Evolutionary conservation across 2,329 filamentous ascomycete genomes (phyloP), one percentile per base, ranked within the genome.

Genomic region (Xylariaceae sp.): DNA sequence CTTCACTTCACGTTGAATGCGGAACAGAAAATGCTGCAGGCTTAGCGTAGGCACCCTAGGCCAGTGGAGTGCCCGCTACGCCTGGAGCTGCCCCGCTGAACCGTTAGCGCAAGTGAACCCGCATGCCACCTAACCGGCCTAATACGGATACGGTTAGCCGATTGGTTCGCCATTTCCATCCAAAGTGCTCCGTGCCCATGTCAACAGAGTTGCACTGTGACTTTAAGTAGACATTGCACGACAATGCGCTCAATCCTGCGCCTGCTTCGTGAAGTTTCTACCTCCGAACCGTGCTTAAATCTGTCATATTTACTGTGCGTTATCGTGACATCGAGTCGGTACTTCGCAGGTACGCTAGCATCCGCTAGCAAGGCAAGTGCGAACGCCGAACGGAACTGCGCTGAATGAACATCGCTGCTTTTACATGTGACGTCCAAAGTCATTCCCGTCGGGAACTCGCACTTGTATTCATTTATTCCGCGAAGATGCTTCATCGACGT

Each of bases 1-100:
- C 7, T 23, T 17, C 53, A 45, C 57, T 59, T 57, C 54, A 10
- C 13, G 11, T 30, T 6, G 11, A 13, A 51, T 52, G 4, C 42
- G 45, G 48, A 37, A 51, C 35, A 52, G 59, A 61, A 62, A 58
- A 56, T 55, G 55, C 51, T 59, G 58, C 37, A 56, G 56, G 34
- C 53, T 39, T 42, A 58, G 5, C n/a, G 18, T 35, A 10, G 18
- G 44, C 17, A 51, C 13, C 7, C 11, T 35, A 34, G 13, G 42
- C 53, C 15, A n/a, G 23, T 15, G 17, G 15, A 3, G 34, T 17
- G 8, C n/a, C 50, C n/a, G 50, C 54, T 56, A 51, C 23, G 57
- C 9, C 9, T 5, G 11, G 11, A 42, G 37, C 8, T 42, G 37
- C 11, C 37, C 37, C 37, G 37, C 37, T 42, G 11, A 42, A 42